phyloP scores from a whole-genome alignment of 331 rosid species.

The Spiraea crenata region DNA sequence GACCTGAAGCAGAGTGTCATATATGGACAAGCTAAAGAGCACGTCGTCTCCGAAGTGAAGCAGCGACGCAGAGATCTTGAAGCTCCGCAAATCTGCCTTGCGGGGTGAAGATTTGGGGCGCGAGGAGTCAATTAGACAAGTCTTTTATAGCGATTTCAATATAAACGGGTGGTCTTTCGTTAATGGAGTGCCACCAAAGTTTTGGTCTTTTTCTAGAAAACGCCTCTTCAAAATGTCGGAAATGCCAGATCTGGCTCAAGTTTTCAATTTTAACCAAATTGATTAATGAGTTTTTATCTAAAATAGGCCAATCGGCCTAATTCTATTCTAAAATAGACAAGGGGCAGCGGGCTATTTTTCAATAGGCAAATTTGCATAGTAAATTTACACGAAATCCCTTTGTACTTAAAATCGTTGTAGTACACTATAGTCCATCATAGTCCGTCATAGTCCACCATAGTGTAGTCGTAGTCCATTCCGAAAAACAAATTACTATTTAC shows the following conservation, averaged over 20 bases:
- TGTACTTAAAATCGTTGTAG: no score
- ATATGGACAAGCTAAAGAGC: conserved; percentile 17
- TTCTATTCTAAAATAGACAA: no score
- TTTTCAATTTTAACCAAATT: not conserved
- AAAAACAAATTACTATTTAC: no score
- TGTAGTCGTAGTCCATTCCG: no score
- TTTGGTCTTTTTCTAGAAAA: not conserved
- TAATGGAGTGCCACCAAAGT: conserved; percentile 14
- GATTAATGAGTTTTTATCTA: no score
- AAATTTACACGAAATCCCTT: no score
- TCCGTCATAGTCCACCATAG: no score
- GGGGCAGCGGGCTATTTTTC: no score
- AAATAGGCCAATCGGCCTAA: no score
- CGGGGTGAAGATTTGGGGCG: not conserved
- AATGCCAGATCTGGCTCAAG: not conserved
- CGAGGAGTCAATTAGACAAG: not conserved
- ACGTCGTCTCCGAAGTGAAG: conserved; percentile 7
- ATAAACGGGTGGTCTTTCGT: conserved; percentile 23
- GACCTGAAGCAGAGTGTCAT: conserved; percentile 37
- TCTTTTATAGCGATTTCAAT: not conserved
- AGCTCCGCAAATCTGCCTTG: conserved; percentile 26
- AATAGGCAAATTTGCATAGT: no score
- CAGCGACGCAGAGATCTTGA: conserved; percentile 25
- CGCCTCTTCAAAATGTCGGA: conserved; percentile 20
- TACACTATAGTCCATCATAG: no score